These are phyloP conservation scores for Blepharisma japonicum DNA, from an alignment of 73 alveolate species.

Conservation along the genomic window DNA sequence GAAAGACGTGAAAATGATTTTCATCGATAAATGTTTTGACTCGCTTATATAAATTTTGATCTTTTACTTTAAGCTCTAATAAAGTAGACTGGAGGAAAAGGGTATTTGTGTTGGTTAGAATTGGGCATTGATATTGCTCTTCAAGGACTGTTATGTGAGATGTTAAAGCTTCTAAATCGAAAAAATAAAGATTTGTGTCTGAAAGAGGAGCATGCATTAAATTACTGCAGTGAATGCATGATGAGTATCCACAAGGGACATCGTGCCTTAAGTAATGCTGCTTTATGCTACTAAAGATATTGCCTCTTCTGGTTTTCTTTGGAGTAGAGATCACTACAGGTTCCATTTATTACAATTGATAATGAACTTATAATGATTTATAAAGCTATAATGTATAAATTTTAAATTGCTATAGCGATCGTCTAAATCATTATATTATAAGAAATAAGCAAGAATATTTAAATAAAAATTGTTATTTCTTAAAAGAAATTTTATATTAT, in stretches of 20 bases:
- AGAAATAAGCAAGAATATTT: too few relatives aligned
- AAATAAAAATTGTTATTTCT: too few relatives aligned
- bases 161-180: background rate
- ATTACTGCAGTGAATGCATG: conserved; percentile 16
- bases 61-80: background rate
- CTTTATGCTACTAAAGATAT: background rate
- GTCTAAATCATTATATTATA: too few relatives aligned
- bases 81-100: background rate
- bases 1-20: conserved; percentile 12
- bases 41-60: background rate
- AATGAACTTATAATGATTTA: too few relatives aligned
- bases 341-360: background rate
- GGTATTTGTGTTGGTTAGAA: background rate
- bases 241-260: background rate
- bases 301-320: conserved; percentile 22
- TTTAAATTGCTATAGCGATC: too few relatives aligned
- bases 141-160: conserved; percentile 10
- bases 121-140: background rate
- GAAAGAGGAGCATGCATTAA: background rate
- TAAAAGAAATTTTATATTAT: too few relatives aligned
- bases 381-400: too few relatives aligned
- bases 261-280: background rate
- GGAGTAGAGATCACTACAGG: conserved; percentile 17
- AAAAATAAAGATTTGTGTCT: background rate
- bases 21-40: conserved; percentile 1